phyloP scores from a whole-genome alignment of 139 green algal species.

The Micractinium conductrix region DNA sequence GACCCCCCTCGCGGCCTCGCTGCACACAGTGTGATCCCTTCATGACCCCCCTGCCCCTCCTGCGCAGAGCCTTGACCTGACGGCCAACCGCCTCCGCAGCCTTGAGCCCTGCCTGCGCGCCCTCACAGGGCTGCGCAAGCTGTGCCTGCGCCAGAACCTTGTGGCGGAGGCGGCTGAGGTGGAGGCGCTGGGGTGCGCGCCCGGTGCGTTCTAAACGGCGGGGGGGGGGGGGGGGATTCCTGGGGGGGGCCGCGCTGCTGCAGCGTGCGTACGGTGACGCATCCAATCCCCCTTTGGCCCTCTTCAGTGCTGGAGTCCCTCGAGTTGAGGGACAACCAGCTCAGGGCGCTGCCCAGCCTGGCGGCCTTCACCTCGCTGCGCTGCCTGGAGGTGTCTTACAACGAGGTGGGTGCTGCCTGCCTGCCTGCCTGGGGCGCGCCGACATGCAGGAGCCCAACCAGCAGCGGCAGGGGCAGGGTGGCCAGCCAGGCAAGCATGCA shows the following conservation, averaged over 20 bases:
- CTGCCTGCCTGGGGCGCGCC: too few species aligned
- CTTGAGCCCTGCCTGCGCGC: constrained; percentile 78
- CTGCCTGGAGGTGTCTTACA: constrained; percentile 90
- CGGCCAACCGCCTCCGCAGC: constrained; percentile 76
- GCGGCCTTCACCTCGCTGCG: constrained; percentile 59
- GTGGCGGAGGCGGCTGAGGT: constrained; percentile 53
- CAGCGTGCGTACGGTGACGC: too few species aligned
- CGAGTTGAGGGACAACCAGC: constrained; percentile 87
- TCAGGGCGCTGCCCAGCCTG: constrained; percentile 72
- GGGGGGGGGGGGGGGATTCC: too few species aligned
- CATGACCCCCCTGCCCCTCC: not conserved
- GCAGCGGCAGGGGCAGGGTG: too few species aligned
- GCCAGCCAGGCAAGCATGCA: too few species aligned
- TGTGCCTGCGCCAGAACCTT: constrained; percentile 91
- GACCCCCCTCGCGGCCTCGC: too few species aligned
- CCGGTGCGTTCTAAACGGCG: too few species aligned
- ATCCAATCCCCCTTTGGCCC: not conserved
- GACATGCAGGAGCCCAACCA: too few species aligned
- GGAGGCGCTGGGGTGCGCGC: constrained; percentile 28
- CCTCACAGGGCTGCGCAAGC: constrained; percentile 67
- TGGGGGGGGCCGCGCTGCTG: too few species aligned
- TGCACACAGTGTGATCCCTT: not conserved
- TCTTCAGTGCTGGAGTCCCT: constrained; percentile 67
- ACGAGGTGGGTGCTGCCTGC: too few species aligned
- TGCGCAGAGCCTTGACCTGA: constrained; percentile 81